These are phyloP conservation scores for Cryptococcus hybrid DNA, from an alignment of 1,284 basidiomycete species.

Conservation along the genomic window DNA sequence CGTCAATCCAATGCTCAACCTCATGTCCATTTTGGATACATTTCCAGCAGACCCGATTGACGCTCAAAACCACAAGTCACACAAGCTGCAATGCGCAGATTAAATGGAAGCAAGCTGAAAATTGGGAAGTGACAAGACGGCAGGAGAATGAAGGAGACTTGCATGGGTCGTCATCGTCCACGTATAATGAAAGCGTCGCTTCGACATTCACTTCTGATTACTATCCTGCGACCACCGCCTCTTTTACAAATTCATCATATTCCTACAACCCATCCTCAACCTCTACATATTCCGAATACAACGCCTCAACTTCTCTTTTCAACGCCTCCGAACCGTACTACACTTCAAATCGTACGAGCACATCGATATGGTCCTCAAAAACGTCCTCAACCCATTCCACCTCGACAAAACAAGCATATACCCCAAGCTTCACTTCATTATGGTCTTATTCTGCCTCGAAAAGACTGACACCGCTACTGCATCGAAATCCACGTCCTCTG, in stretches of 20 bases:
- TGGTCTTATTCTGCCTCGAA: slow-evolving; percentile 12
- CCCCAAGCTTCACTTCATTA: slow-evolving; percentile 11
- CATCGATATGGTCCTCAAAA: neutral
- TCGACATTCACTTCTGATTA: too few species aligned
- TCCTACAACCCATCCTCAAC: neutral
- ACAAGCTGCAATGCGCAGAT: too few species aligned
- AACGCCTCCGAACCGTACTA: neutral
- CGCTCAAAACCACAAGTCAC: too few species aligned
- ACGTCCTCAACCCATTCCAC: slow-evolving; percentile 10
- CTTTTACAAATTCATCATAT: neutral
- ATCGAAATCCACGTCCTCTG: slow-evolving; percentile 16
- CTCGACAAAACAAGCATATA: slow-evolving; percentile 1
- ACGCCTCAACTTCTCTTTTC: neutral
- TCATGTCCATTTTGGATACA: too few species aligned
- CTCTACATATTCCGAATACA: neutral
- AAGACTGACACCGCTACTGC: slow-evolving; percentile 6
- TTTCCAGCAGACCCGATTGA: too few species aligned
- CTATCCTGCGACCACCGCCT: neutral
- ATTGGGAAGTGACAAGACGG: too few species aligned
- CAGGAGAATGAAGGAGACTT: too few species aligned
- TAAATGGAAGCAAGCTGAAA: too few species aligned
- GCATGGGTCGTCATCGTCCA: too few species aligned
- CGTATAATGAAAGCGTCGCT: too few species aligned
- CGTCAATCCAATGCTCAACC: too few species aligned
- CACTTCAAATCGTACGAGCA: neutral